Evolutionary conservation across 139 green algal genomes (phyloP).

Genomic region (Chlamydomonas sp.): DNA sequence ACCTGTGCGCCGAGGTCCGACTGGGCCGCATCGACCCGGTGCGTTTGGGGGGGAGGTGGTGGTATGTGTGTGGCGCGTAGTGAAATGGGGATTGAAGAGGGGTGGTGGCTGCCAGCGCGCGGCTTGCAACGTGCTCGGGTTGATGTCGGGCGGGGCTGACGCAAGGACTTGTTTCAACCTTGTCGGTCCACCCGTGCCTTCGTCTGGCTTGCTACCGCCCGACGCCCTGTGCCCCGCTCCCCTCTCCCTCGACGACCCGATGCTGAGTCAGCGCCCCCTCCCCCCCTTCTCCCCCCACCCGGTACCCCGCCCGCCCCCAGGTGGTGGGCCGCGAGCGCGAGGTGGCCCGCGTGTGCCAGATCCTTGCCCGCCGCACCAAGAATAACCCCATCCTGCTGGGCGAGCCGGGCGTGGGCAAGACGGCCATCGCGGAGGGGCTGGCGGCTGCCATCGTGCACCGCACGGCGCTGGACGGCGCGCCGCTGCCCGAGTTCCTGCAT

Average conservation of each 20-base stretch:
- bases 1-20: slow-evolving; percentile 84
- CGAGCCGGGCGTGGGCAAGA: slow-evolving; percentile 95
- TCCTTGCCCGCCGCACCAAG: slow-evolving; percentile 90
- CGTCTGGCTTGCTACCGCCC: not conserved
- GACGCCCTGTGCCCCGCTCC: not conserved
- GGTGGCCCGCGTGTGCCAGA: slow-evolving; percentile 85
- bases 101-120: too few relatives aligned
- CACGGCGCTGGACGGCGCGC: slow-evolving; percentile 61
- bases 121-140: too few relatives aligned
- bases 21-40: slow-evolving; percentile 89
- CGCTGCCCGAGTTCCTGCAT: slow-evolving; percentile 87
- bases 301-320: slow-evolving; percentile 1
- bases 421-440: slow-evolving; percentile 93
- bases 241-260: not conserved
- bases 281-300: not conserved
- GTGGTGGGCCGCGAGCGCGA: slow-evolving; percentile 92
- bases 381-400: slow-evolving; percentile 99
- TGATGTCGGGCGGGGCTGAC: too few relatives aligned
- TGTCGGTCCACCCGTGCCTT: too few relatives aligned
- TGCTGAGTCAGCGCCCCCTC: not conserved
- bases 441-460: slow-evolving; percentile 82
- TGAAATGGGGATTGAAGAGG: too few relatives aligned
- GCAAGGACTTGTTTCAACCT: too few relatives aligned
- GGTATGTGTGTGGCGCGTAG: not conserved
- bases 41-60: not conserved